These are phyloP conservation scores for Aspergillus cejpii DNA, from an alignment of 2,329 filamentous ascomycete genomes.

Conservation along the genomic window DNA sequence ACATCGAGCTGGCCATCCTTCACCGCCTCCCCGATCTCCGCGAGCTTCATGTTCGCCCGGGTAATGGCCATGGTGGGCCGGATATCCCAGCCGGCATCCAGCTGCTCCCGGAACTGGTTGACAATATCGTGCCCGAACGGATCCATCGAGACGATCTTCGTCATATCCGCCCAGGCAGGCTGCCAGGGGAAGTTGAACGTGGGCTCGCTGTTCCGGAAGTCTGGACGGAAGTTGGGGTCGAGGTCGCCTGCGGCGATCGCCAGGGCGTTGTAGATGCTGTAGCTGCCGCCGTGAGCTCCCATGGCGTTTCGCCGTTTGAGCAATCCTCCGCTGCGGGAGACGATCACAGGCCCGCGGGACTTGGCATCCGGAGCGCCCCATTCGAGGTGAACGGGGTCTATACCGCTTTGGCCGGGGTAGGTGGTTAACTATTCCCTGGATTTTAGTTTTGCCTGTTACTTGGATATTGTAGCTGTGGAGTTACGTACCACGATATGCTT, in stretches of 20 bases:
- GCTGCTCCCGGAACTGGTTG: constrained; percentile 67
- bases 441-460: constrained; percentile 11
- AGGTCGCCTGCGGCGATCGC: constrained; percentile 89
- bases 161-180: constrained; percentile 77
- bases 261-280: constrained; percentile 90
- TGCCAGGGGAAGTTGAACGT: constrained; percentile 85
- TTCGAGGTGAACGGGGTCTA: constrained; percentile 79
- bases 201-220: constrained; percentile 81
- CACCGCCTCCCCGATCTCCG: constrained; percentile 86
- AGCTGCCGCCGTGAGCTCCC: constrained; percentile 77
- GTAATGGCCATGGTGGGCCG: constrained; percentile 88
- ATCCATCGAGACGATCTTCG: constrained; percentile 98
- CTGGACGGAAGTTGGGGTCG: constrained; percentile 69
- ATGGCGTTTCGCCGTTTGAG: constrained; percentile 47
- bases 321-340: constrained; percentile 45
- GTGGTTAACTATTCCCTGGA: constrained; percentile 54
- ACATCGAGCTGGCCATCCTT: constrained; percentile 64
- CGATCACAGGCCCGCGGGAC: constrained; percentile 78
- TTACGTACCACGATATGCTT: constrained; percentile 32
- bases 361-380: constrained; percentile 76
- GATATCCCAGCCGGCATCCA: constrained; percentile 67
- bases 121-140: constrained; percentile 84
- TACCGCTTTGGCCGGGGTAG: constrained; percentile 88
- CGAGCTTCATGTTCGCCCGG: constrained; percentile 91
- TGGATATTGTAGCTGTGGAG: background rate